Percentiles rank a stretch among this genome's conserved stretches.
These are phyloP conservation scores for Asterionellopsis glacialis DNA, from an alignment of 108 stramenopile species.

Conservation along the genomic window DNA sequence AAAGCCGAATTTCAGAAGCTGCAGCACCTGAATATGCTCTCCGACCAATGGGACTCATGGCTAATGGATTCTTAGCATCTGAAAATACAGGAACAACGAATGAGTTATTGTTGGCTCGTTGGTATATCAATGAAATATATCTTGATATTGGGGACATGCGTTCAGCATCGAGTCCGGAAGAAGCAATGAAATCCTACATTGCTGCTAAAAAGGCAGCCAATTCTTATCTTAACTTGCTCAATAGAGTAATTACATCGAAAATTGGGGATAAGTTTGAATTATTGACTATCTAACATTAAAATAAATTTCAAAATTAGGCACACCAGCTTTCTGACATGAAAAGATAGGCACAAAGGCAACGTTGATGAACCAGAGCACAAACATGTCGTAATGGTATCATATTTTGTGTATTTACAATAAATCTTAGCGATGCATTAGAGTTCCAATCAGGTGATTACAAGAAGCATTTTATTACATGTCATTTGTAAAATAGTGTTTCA, in stretches of 20 bases:
- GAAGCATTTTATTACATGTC: too few species aligned
- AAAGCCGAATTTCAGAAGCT: constrained; percentile 25
- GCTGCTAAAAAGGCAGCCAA: constrained; percentile 42
- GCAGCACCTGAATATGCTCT: constrained; percentile 49
- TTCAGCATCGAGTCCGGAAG: constrained; percentile 23
- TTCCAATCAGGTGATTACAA: too few species aligned
- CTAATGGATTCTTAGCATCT: constrained; percentile 60
- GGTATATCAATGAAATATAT: constrained; percentile 57
- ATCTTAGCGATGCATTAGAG: too few species aligned
- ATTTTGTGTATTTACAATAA: too few species aligned
- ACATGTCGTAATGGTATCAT: too few species aligned
- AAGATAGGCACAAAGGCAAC: too few species aligned
- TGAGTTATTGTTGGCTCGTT: constrained; percentile 60
- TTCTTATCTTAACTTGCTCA: constrained; percentile 59
- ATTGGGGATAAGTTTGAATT: constrained; percentile 66
- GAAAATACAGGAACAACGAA: constrained; percentile 30
- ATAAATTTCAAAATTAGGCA: too few species aligned
- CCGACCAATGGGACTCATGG: constrained; percentile 71
- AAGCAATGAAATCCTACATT: constrained; percentile 26
- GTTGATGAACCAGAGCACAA: too few species aligned
- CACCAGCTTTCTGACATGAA: too few species aligned
- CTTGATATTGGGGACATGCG: constrained; percentile 41
- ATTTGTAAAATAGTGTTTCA: too few species aligned
- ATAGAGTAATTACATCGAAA: constrained; percentile 52
- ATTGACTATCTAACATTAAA: too few species aligned